phyloP scores from a whole-genome alignment of 345 rosid species.

The Citrus inodora region DNA sequence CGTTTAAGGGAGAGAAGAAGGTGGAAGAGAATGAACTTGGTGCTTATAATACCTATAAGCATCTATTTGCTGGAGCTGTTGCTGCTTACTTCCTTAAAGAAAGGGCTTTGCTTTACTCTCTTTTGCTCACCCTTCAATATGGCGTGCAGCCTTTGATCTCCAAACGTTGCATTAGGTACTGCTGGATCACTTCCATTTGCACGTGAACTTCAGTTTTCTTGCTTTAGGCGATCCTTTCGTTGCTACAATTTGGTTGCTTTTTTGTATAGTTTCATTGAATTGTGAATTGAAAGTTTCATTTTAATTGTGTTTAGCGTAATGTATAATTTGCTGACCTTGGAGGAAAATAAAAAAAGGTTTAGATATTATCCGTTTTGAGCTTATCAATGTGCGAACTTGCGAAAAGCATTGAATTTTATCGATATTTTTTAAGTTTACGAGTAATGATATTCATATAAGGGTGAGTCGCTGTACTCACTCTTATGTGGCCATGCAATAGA shows the following conservation, averaged over 20 bases:
- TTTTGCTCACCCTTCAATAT: constrained; percentile 80
- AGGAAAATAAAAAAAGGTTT: too few relatives aligned
- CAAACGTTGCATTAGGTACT: constrained; percentile 76
- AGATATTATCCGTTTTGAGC: neutral
- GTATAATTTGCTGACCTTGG: neutral
- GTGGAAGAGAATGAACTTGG: too few relatives aligned
- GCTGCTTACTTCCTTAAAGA: too few relatives aligned
- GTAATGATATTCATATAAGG: too few relatives aligned
- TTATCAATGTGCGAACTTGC: neutral
- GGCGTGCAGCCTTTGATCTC: constrained; percentile 95
- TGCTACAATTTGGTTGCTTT: neutral
- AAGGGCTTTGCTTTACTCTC: constrained; percentile 64
- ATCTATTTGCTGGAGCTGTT: too few relatives aligned
- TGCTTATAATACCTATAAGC: too few relatives aligned
- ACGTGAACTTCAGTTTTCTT: neutral
- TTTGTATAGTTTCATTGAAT: neutral
- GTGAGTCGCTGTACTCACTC: neutral
- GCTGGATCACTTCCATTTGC: neutral
- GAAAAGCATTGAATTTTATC: neutral
- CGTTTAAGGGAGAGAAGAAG: too few relatives aligned
- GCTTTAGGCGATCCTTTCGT: neutral
- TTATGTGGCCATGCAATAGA: too few relatives aligned
- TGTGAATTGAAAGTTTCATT: neutral
- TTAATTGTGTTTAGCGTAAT: neutral
- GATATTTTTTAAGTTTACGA: too few relatives aligned